phyloP scores from a whole-genome alignment of 2,329 filamentous ascomycete genomes.

The Apiospora koreana region DNA sequence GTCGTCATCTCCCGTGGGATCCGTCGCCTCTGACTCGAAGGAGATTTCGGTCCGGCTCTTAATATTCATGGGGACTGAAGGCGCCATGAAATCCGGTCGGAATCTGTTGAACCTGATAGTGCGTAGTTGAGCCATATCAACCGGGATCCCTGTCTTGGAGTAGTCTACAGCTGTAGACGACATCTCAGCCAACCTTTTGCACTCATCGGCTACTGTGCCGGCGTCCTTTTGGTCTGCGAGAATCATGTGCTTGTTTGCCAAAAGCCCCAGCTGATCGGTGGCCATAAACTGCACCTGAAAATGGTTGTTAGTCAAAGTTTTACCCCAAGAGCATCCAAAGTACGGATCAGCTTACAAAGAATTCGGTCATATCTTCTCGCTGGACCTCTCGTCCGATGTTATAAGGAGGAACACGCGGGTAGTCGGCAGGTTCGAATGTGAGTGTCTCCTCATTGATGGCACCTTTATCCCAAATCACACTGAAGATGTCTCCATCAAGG shows the following conservation, averaged over 20 bases:
- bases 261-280: constrained; percentile 60
- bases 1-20: constrained; percentile 38
- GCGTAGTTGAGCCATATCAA: constrained; percentile 47
- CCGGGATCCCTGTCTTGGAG: constrained; percentile 70
- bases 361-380: constrained; percentile 70
- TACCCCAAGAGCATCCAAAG: neutral
- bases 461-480: constrained; percentile 70
- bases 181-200: constrained; percentile 58
- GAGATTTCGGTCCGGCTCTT: constrained; percentile 46
- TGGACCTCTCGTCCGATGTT: constrained; percentile 63
- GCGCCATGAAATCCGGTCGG: constrained; percentile 58
- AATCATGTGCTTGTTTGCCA: constrained; percentile 65
- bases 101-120: constrained; percentile 33
- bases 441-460: constrained; percentile 36
- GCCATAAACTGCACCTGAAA: constrained; percentile 65
- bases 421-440: constrained; percentile 65
- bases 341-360: constrained; percentile 53
- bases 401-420: constrained; percentile 57
- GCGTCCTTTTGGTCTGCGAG: constrained; percentile 56
- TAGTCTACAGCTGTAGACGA: constrained; percentile 76
- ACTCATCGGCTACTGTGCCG: constrained; percentile 56
- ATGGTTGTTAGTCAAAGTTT: neutral
- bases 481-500: constrained; percentile 80
- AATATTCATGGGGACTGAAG: constrained; percentile 44
- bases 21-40: constrained; percentile 31